A percentile compares a stretch with the other conserved stretches of the same genome.
Conservation (phyloP, 129 eudicot species). For the Arctium lappa region DNA sequence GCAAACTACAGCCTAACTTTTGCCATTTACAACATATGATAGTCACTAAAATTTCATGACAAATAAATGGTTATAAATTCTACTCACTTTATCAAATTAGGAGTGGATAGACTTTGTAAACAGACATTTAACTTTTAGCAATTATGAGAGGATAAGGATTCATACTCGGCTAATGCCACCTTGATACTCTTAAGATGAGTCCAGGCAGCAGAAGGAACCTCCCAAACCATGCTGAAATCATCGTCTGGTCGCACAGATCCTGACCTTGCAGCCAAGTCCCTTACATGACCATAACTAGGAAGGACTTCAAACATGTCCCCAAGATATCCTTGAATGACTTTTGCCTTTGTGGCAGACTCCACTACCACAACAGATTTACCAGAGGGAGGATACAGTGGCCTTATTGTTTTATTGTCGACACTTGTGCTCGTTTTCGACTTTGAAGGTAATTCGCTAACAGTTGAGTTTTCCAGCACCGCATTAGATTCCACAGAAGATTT, state of each 20-base stretch:
- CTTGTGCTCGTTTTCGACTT: constrained; percentile 18
- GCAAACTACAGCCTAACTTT: too few relatives aligned
- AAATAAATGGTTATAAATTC: background rate
- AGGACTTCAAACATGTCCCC: constrained; percentile 95
- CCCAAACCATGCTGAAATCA: constrained; percentile 98
- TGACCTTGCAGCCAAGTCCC: constrained; percentile 96
- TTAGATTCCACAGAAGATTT: constrained; percentile 17
- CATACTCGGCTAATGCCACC: constrained; percentile 81
- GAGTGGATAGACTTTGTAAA: background rate
- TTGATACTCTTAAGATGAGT: constrained; percentile 94
- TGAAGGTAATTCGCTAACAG: constrained; percentile 29
- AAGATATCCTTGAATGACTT: constrained; percentile 93
- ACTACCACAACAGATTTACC: constrained; percentile 85
- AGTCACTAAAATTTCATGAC: too few relatives aligned
- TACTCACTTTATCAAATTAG: background rate
- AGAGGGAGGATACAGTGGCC: constrained; percentile 73
- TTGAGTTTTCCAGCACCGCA: constrained; percentile 20
- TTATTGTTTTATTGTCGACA: constrained; percentile 32
- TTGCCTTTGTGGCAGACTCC: constrained; percentile 90
- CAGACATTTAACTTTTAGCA: background rate
- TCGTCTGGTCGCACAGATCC: constrained; percentile 94
- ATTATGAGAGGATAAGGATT: constrained; percentile 3
- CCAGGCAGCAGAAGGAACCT: constrained; percentile 96
- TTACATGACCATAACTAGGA: constrained; percentile 95
- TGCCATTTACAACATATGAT: too few relatives aligned